A percentile compares a stretch with the other conserved stretches of the same genome.
phyloP scores from a whole-genome alignment of 176 grass and related monocot genomes.

The Cymbopogon citratus region DNA sequence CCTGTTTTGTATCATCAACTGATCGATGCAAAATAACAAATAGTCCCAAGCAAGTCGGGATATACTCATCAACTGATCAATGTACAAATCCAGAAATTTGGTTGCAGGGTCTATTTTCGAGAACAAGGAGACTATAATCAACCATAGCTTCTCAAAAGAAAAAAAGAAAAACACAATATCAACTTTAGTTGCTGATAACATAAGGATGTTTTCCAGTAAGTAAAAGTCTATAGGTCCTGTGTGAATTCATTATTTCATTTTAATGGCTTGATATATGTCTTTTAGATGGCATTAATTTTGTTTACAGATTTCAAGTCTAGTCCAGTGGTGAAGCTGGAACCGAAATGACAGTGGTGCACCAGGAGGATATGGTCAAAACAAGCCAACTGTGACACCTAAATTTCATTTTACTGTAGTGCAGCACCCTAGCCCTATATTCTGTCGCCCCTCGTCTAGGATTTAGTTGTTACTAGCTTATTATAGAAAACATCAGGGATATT shows the following conservation, averaged over 20 bases:
- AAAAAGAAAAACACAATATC: background rate
- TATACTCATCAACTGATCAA: background rate
- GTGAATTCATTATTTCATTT: background rate
- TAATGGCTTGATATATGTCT: background rate
- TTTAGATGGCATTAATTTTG: background rate
- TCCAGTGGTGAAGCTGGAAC: background rate
- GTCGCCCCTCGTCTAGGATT: background rate
- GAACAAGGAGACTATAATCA: background rate
- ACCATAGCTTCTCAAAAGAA: background rate
- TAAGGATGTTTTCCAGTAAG: constrained; percentile 11
- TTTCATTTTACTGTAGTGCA: background rate
- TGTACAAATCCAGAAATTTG: background rate
- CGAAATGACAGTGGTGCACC: background rate
- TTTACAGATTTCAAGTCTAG: background rate
- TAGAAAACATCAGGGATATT: constrained; percentile 5
- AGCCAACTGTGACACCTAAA: background rate
- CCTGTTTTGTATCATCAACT: background rate
- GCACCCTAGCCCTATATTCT: background rate
- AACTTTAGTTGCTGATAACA: background rate
- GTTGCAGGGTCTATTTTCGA: constrained; percentile 1
- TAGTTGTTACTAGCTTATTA: background rate
- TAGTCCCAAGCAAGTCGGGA: background rate
- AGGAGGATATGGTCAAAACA: background rate
- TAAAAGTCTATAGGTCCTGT: background rate
- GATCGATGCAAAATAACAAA: background rate